Evolutionary conservation across 1,284 basidiomycete genomes (phyloP).

Genomic region (Leccinum insolens): DNA sequence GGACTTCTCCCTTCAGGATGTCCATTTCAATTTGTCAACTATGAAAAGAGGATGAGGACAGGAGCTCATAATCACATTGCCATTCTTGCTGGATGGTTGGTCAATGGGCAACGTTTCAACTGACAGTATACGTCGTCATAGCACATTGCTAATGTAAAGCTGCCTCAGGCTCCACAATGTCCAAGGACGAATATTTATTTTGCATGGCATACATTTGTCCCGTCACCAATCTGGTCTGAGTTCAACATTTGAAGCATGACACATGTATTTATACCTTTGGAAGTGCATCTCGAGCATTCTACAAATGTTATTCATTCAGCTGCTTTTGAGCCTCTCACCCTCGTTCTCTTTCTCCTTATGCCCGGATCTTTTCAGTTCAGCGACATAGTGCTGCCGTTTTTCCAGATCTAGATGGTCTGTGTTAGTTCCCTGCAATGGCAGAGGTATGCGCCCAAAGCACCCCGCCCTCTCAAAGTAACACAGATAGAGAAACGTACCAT

Average conservation of each 20-base stretch:
- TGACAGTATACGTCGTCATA: no score
- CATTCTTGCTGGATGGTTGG: background rate
- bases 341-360: background rate
- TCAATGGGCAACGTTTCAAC: background rate
- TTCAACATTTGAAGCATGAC: background rate
- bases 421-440: constrained; percentile 5
- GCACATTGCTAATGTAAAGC: no score
- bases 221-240: background rate
- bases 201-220: background rate
- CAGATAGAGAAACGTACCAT: constrained; percentile 50
- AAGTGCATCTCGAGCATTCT: background rate
- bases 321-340: background rate
- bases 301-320: background rate
- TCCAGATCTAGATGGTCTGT: constrained; percentile 58
- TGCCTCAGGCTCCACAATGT: background rate
- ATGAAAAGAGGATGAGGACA: background rate
- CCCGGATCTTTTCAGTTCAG: constrained; percentile 16
- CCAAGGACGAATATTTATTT: background rate
- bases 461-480: background rate
- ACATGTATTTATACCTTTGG: background rate
- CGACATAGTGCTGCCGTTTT: constrained; percentile 75
- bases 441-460: no score
- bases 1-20: no score
- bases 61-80: background rate
- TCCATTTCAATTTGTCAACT: background rate